These are phyloP conservation scores for Herpotrichia juniperi DNA, from an alignment of 2,329 filamentous ascomycete genomes.

Conservation along the genomic window DNA sequence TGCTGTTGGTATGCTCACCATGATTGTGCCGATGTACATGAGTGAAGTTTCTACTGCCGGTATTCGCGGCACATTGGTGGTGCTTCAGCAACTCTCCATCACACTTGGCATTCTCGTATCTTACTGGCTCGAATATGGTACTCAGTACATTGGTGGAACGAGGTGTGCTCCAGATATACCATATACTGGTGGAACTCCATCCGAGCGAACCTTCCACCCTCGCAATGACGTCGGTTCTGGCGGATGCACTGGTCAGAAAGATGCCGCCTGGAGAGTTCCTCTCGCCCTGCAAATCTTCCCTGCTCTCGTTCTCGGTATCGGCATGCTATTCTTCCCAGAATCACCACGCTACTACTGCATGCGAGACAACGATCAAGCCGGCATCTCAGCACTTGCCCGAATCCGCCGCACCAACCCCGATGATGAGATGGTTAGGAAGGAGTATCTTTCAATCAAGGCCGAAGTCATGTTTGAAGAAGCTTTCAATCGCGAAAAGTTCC, in stretches of 20 bases:
- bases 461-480: too few relatives aligned
- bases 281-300: conserved; percentile 80
- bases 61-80: background rate
- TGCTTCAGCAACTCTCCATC: background rate
- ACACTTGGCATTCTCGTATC: background rate
- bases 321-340: conserved; percentile 77
- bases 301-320: conserved; percentile 73
- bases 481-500: too few relatives aligned
- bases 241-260: too few relatives aligned
- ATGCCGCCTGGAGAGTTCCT: conserved; percentile 64
- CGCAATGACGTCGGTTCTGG: too few relatives aligned
- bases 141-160: background rate
- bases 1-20: background rate
- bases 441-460: too few relatives aligned
- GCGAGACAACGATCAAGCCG: too few relatives aligned
- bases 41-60: background rate
- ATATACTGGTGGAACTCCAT: conserved; percentile 52
- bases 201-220: conserved; percentile 48
- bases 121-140: background rate
- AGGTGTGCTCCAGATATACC: conserved; percentile 56
- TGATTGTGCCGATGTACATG: background rate
- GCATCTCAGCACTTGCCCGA: too few relatives aligned
- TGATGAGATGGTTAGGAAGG: too few relatives aligned
- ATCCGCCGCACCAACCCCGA: too few relatives aligned
- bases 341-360: too few relatives aligned